Percentiles rank a stretch among this genome's conserved stretches.
Evolutionary conservation across 2,329 filamentous ascomycete species (phyloP).

Genomic region (Aspergillus sp.): DNA sequence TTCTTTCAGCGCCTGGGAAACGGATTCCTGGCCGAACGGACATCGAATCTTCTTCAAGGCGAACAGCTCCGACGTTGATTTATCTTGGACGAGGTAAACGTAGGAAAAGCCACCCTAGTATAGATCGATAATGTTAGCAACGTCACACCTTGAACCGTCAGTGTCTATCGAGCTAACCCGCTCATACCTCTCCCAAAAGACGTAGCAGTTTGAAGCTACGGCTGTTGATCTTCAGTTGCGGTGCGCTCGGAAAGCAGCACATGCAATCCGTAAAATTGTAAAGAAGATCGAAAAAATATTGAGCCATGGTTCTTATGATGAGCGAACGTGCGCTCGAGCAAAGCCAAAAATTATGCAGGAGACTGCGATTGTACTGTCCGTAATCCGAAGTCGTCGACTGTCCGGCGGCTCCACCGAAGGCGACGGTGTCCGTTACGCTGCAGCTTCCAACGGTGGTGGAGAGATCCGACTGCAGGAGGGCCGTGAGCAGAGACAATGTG

Average conservation of each 20-base stretch:
- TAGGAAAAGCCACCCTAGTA: constrained; percentile 90
- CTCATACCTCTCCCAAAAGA: constrained; percentile 77
- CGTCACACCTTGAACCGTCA: neutral
- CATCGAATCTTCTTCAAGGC: constrained; percentile 98
- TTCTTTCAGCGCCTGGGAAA: constrained; percentile 90
- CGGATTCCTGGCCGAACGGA: constrained; percentile 94
- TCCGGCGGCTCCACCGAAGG: too few relatives aligned
- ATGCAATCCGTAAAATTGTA: constrained; percentile 93
- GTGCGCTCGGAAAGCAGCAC: constrained; percentile 91
- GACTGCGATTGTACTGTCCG: too few relatives aligned
- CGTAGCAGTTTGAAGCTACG: constrained; percentile 94
- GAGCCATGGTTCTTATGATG: constrained; percentile 55
- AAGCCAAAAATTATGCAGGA: too few relatives aligned
- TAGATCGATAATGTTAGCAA: neutral
- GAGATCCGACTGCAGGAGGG: neutral
- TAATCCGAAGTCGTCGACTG: too few relatives aligned
- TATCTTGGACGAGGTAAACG: constrained; percentile 97
- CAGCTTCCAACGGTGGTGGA: neutral
- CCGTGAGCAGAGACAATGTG: neutral
- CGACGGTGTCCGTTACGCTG: too few relatives aligned
- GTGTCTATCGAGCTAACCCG: neutral
- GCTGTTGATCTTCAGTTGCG: constrained; percentile 90
- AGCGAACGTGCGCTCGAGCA: too few relatives aligned
- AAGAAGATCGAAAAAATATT: constrained; percentile 80
- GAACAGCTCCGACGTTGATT: constrained; percentile 73